A percentile compares a stretch with the other conserved stretches of the same genome.
Evolutionary conservation across 73 alveolate genomes (phyloP).

Genomic region (Halteria grandinella): DNA sequence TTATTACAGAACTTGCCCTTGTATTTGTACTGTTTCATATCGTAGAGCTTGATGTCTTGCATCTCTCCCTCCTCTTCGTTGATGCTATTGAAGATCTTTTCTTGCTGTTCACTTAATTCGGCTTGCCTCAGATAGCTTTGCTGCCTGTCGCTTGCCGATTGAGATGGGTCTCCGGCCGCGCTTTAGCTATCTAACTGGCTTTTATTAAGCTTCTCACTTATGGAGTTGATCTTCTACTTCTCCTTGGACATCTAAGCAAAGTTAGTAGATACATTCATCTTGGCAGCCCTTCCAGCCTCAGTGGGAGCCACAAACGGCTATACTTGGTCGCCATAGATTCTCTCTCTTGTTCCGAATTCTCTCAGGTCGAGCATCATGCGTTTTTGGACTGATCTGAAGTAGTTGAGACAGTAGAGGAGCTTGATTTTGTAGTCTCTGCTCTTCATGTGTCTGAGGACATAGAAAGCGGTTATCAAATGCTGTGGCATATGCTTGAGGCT

Average conservation of each 20-base stretch:
- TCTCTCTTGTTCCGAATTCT: constrained; percentile 68
- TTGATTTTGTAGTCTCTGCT: constrained; percentile 62
- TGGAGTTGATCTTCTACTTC: not conserved
- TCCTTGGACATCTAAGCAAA: constrained; percentile 5
- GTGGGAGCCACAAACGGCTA: constrained; percentile 36
- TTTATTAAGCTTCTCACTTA: not conserved
- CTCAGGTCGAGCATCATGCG: constrained; percentile 57
- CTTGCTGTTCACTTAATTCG: not conserved
- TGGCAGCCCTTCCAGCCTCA: constrained; percentile 33
- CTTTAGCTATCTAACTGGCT: not conserved
- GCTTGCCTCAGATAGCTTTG: not conserved
- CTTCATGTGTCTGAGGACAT: constrained; percentile 65
- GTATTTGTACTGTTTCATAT: constrained; percentile 49
- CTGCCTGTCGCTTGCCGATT: not conserved
- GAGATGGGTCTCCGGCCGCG: not conserved
- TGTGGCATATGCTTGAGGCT: constrained; percentile 54
- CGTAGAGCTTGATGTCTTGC: constrained; percentile 39
- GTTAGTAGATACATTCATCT: constrained; percentile 41
- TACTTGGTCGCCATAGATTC: constrained; percentile 59
- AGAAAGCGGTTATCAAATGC: constrained; percentile 65
- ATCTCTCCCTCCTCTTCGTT: constrained; percentile 30
- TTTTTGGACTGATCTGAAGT: constrained; percentile 62
- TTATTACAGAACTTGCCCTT: constrained; percentile 54
- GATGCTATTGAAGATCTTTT: constrained; percentile 8
- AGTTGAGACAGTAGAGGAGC: constrained; percentile 50